Evolutionary conservation across 768 basidiomycete genomes (phyloP), one percentile per base, ranked within the genome.

Genomic region (Rhodotorula graminis): DNA sequence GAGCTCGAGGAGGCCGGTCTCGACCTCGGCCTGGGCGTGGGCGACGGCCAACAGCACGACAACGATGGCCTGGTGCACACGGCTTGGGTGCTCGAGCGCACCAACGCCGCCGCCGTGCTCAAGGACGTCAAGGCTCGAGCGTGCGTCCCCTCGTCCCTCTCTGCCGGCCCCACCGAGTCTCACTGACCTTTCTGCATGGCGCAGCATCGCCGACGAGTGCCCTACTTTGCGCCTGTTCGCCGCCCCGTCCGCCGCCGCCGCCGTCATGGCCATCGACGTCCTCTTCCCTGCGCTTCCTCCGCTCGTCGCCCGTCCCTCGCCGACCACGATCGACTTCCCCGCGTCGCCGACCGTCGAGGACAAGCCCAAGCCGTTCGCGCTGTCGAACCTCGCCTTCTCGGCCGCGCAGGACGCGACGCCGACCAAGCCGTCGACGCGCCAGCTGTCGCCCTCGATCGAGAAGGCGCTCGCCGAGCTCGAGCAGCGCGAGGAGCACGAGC

Each of bases 1-100:
- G 60, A 69, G 37, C 60, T 73, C 46, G 67, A 61, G n/a, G 72
- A 73, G 29, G 72, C 67, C 2, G 72, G 72, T 29, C n/a, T 73
- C n/a, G 65, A 72, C 33, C 27, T 63, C 27, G 65, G 65, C 1
- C 53, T 57, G 3, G 55, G 44, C 16, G 46, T 49, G 3, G 62
- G 61, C 46, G 27, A 40, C 6, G 42, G 56, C 31, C 23, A 16
- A 33, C 57, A 50, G 19, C 33, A 2, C 8, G 8, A 14, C 7
- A 23, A 53, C 7, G 57, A 21, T n/a, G 37, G 31, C 12, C 5
- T 21, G 11, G 6, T 31, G 46, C 55, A 73, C 49, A 40, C 52
- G 27, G 53, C 40, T 15, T 40, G 58, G 50, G 53, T 66, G 14
- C 23, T 73, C 10, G 59, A 66, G 37, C 40, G 56, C 25, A 23